phyloP scores from a whole-genome alignment of 495 filamentous ascomycete genomes.

The Usnea hakonensis region DNA sequence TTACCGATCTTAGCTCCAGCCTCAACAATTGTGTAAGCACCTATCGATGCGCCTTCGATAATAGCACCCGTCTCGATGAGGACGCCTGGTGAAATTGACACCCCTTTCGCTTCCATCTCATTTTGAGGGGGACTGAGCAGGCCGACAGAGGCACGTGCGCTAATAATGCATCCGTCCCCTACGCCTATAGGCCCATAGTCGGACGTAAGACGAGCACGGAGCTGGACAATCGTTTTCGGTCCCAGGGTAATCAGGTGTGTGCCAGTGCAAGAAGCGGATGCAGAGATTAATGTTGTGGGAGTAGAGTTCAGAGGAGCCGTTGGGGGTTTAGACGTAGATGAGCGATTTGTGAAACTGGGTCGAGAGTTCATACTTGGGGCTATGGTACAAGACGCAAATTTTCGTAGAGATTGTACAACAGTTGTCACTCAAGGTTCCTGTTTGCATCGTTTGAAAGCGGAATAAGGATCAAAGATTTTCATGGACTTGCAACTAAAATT shows the following conservation, averaged over 20 bases:
- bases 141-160: conserved; percentile 53
- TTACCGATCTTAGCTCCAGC: conserved; percentile 52
- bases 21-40: conserved; percentile 56
- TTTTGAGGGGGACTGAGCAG: neutral
- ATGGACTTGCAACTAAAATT: too few relatives aligned
- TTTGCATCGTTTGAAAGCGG: neutral
- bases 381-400: neutral
- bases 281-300: conserved; percentile 49
- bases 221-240: conserved; percentile 59
- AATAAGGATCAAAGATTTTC: too few relatives aligned
- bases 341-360: conserved; percentile 4
- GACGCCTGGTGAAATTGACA: conserved; percentile 53
- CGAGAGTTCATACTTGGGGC: conserved; percentile 11
- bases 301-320: conserved; percentile 37
- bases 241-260: conserved; percentile 55
- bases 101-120: conserved; percentile 32
- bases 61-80: conserved; percentile 46
- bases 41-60: conserved; percentile 43
- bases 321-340: conserved; percentile 18
- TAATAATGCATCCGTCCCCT: conserved; percentile 56
- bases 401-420: neutral
- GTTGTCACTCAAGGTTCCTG: neutral
- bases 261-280: conserved; percentile 56
- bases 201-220: conserved; percentile 55
- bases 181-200: conserved; percentile 52